Base-by-base conservation (phyloP, 2,329 filamentous ascomycete genomes). In the Claviceps digitariae region DNA sequence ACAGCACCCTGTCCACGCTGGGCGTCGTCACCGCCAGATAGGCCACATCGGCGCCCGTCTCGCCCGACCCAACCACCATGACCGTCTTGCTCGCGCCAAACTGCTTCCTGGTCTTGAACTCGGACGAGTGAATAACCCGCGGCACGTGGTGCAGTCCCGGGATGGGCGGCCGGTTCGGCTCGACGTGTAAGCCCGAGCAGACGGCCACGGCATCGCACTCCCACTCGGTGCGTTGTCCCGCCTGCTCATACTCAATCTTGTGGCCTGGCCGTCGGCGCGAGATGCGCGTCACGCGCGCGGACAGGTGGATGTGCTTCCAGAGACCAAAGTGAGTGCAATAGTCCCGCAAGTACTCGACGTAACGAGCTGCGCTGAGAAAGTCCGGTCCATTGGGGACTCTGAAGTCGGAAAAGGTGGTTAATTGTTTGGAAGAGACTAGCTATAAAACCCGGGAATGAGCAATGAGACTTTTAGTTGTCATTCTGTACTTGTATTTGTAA, bases 331-430 rank as follows among this genome's bases (percentile, higher is more conserved):
- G 57, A 4, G 61, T 64, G 50, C 63, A 65, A 51, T 74, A 74
- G 21, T 61, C 62, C 23, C 68, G 59, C 9, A 75, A 65, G 52
- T 74, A 74, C 23, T 62, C 45, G 21, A 68, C 62, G 55, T 73
- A 74, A 10, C 64, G 54, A 3, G 63, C 59, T 4, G 67, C 60
- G 0, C 61, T 63, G n/a, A 74, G 58, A 53, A 74, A 74, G 58
- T 74, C 72, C 2, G 64, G 63, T 2, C 67, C 62, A 3, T 64
- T 52, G 8, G 64, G 56, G 15, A 66, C 63, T 6, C 72, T 64
- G 53, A 71, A 71, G 56, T 75, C 72, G 1, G 72, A 75, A 57
- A 75, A 75, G 6, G 67, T 62, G 0, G 72, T 75, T n/a, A 76
- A 64, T 41, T 73, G 70, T 56, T 71, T 73, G 3, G 71, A 74